Evolutionary conservation across 108 stramenopile species (phyloP), one percentile per base, ranked within the genome.

Genomic region (Asterionellopsis glacialis): DNA sequence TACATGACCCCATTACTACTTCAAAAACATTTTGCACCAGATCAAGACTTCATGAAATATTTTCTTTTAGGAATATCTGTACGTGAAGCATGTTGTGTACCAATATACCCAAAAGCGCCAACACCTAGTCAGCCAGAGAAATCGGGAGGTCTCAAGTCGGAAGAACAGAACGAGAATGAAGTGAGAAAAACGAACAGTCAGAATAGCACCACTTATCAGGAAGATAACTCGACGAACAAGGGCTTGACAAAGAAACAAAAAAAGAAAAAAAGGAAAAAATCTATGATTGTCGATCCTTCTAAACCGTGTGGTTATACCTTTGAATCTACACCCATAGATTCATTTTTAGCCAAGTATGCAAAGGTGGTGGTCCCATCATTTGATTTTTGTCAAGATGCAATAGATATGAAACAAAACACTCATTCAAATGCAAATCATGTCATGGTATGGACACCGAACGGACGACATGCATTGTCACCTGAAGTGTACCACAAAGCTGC

Each of bases 251-350:
- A 28, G 57, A 41, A 51, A 22, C 55, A 27, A 15, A 59, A 16
- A 33, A 33, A 33, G 7, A 26, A 3, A 13, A 0, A 40, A 45
- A 49, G 19, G 38, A 33, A 43, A 16, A 12, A 51, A 22, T 12
- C 50, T 25, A 45, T 21, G 6, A 19, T 57, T 39, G 28, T 38
- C 48, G 56, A 28, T 40, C n/a, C 56, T 1, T 65, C 59, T 25
- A 75, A 74, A 55, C 74, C 77, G 16, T 55, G 73, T n/a, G 88
- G 88, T 9, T 90, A 85, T 48, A 76, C 81, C 6, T 90, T 90
- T 61, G 52, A 80, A 21, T 51, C 51, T 11, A 33, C 61, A 18
- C 14, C 40, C 49, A 47, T 70, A 59, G 79, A 76, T 74, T 27
- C 76, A 59, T 67, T 76, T 83, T 48, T 87, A 11, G 27, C 48